These are phyloP conservation scores for Fusarium globosum DNA, from an alignment of 2,329 filamentous ascomycete species.

Conservation along the genomic window DNA sequence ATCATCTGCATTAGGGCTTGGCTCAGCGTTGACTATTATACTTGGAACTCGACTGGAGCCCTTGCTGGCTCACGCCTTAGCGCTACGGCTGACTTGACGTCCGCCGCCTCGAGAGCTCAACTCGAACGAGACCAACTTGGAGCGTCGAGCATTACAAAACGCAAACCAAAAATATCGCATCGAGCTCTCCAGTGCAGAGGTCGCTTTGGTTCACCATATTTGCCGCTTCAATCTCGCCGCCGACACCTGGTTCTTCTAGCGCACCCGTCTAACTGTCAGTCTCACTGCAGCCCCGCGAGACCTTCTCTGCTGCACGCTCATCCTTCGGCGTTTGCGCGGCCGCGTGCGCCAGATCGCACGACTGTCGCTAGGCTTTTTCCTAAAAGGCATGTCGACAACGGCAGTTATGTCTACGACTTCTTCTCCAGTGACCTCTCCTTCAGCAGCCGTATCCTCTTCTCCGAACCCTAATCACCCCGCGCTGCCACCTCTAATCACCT, in stretches of 20 bases:
- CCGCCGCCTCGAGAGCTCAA: slow-evolving; percentile 33
- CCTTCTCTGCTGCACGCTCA: slow-evolving; percentile 31
- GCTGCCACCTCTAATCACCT: slow-evolving; percentile 68
- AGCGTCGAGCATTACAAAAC: slow-evolving; percentile 23
- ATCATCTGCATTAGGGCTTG: slow-evolving; percentile 46
- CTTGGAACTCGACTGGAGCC: slow-evolving; percentile 41
- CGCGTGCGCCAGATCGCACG: slow-evolving; percentile 47
- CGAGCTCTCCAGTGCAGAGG: slow-evolving; percentile 24
- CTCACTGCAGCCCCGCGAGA: slow-evolving; percentile 36
- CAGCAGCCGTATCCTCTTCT: slow-evolving; percentile 57
- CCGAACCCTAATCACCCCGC: slow-evolving; percentile 64
- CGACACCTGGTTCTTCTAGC: slow-evolving; percentile 18
- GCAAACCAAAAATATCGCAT: slow-evolving; percentile 19
- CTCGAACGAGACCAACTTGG: slow-evolving; percentile 21
- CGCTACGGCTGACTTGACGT: slow-evolving; percentile 45
- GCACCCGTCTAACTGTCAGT: slow-evolving; percentile 29
- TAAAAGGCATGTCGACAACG: slow-evolving; percentile 53
- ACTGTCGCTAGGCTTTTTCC: slow-evolving; percentile 39
- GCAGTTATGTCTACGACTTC: slow-evolving; percentile 68
- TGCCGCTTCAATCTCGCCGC: slow-evolving; percentile 23
- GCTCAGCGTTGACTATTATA: slow-evolving; percentile 37
- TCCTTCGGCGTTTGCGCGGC: slow-evolving; percentile 44
- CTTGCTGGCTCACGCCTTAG: slow-evolving; percentile 34
- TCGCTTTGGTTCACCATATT: slow-evolving; percentile 15
- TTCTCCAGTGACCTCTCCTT: slow-evolving; percentile 65